These are phyloP conservation scores for Gleditsia sinensis DNA, from an alignment of 306 rosid species.

Conservation along the genomic window DNA sequence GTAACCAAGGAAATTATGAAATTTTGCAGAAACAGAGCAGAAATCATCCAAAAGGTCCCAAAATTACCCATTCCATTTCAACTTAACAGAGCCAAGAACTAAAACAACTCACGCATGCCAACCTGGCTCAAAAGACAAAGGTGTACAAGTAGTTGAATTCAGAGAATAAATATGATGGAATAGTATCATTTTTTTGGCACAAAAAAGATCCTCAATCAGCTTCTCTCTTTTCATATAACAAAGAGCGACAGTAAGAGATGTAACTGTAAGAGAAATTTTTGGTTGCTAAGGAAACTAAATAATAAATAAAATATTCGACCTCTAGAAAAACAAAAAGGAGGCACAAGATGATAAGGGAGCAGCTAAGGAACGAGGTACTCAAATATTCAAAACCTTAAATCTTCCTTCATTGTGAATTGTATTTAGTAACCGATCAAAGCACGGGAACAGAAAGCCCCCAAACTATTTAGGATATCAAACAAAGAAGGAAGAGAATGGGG, in stretches of 20 bases:
- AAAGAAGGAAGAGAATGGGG: background rate
- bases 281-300: background rate
- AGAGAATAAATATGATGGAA: constrained; percentile 16
- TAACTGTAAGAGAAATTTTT: background rate
- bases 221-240: background rate
- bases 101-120: constrained; percentile 14
- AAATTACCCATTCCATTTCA: constrained; percentile 27
- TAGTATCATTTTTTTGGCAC: background rate
- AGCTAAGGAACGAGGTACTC: constrained; percentile 7
- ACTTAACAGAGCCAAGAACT: constrained; percentile 25
- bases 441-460: background rate
- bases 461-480: background rate
- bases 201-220: constrained; percentile 9
- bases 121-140: constrained; percentile 9
- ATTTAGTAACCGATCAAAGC: background rate
- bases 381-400: background rate
- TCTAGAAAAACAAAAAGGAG: background rate
- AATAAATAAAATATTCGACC: background rate
- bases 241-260: constrained; percentile 9
- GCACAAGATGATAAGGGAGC: too few relatives aligned
- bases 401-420: background rate
- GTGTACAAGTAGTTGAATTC: background rate
- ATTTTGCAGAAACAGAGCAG: background rate
- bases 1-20: background rate
- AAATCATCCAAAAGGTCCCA: constrained; percentile 24